Evolutionary conservation across 2,329 filamentous ascomycete genomes (phyloP).

Genomic region (Nigrospora sphaerica): DNA sequence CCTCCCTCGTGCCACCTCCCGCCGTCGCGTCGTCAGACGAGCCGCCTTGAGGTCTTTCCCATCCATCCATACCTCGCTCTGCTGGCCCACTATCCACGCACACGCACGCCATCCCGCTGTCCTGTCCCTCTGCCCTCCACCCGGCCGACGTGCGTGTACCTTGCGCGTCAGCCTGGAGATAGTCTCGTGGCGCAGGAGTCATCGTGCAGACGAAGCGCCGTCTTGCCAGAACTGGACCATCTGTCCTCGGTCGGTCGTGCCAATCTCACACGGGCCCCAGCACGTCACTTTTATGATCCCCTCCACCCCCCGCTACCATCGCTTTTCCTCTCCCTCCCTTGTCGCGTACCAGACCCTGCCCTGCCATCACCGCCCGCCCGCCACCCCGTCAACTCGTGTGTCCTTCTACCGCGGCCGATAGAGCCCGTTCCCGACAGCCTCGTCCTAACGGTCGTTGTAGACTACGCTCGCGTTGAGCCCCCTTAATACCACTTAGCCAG

Average conservation of each 20-base stretch:
- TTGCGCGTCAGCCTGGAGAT: slow-evolving; percentile 6
- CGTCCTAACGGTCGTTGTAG: background rate
- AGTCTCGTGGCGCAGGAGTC: background rate
- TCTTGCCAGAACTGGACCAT: slow-evolving; percentile 1
- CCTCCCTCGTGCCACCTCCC: background rate
- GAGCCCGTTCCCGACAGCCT: no score
- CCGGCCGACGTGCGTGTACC: background rate
- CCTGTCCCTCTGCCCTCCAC: background rate
- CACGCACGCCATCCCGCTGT: background rate
- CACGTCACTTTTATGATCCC: no score
- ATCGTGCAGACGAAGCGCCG: slow-evolving; percentile 5
- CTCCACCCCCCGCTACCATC: no score
- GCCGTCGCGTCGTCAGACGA: no score
- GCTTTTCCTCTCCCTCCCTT: no score
- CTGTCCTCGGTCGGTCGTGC: slow-evolving; percentile 4
- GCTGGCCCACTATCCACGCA: background rate
- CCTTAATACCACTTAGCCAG: slow-evolving; percentile 18
- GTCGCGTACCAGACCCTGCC: no score
- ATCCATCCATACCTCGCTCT: no score
- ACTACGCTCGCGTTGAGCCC: slow-evolving; percentile 2
- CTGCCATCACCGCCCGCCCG: no score
- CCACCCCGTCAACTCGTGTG: no score
- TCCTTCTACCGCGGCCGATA: no score
- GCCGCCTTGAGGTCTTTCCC: no score
- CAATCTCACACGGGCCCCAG: no score